Base-by-base conservation (phyloP, 768 basidiomycete genomes). In the Boletus subcaerulescens region DNA sequence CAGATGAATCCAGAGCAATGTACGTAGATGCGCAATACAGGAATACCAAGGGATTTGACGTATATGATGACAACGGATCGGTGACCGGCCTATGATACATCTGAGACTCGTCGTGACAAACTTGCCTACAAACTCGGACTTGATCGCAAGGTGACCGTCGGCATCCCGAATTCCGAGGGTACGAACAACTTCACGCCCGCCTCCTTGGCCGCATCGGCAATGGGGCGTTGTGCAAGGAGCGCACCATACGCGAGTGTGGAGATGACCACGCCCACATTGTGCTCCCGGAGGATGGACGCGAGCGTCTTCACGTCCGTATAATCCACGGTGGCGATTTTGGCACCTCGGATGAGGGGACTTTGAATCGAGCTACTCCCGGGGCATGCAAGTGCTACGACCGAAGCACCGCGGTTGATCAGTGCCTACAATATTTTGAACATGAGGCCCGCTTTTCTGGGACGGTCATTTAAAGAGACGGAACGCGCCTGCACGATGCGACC, bases 111-210 rank as follows among this genome's bases (percentile, higher is more conserved):
- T 3, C 3, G 17, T 18, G 29, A 43, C 8, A 26, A 33, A 56
- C 66, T 48, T 31, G 66, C 73, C 62, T 32, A 65, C 71, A 46
- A 73, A 50, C 36, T 61, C 48, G 22, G 66, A 62, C 49, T 75
- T 75, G 51, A 50, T 45, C 31, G 14, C 59, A 45, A 61, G 45
- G 15, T 51, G 52, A 10, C 71, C 69, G 0, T 75, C 14, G 72
- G 65, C 58, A 73, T 63, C 20, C 74, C 72, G 31, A 61, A 76
- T 51, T 76, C 75, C 18, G 67, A 69, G 13, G 74, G 73, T n/a
- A 73, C 73, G 45, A 76, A 74, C 45, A 76, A 39, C 56, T 72
- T 71, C 18, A 76, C 72, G 1, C 63, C 68, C 0, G 73, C 74
- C 36, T 59, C 61, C 52, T 72, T 72, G 24, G 75, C 71, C 14